phyloP scores from a whole-genome alignment of 176 grass and related monocot species.

The Zizania latifolia region DNA sequence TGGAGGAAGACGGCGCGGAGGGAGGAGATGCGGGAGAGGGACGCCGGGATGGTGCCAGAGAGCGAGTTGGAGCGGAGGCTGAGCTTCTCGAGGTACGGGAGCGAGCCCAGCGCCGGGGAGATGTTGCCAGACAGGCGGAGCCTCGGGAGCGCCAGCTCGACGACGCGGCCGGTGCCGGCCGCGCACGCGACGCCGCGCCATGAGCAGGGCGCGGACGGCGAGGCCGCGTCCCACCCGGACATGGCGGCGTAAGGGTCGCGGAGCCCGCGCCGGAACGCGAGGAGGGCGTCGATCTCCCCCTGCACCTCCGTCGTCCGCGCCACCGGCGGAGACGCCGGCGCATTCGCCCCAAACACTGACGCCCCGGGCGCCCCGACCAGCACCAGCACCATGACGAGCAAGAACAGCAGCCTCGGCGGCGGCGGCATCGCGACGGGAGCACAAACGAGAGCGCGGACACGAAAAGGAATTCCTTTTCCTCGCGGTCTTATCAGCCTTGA shows the following conservation, averaged over 20 bases:
- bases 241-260: constrained; percentile 64
- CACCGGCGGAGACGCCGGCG: background rate
- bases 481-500: constrained; percentile 21
- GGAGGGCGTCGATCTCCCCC: constrained; percentile 67
- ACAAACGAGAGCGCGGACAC: background rate
- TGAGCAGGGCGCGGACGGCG: constrained; percentile 60
- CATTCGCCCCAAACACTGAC: background rate
- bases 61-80: constrained; percentile 84
- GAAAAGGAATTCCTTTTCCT: constrained; percentile 1
- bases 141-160: constrained; percentile 73
- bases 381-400: constrained; percentile 24
- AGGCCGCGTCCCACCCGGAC: constrained; percentile 50
- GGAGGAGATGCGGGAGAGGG: constrained; percentile 46
- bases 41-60: constrained; percentile 54
- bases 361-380: background rate
- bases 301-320: constrained; percentile 43
- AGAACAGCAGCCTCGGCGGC: constrained; percentile 29
- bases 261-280: constrained; percentile 47
- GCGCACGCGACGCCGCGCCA: constrained; percentile 81
- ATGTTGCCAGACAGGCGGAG: constrained; percentile 66
- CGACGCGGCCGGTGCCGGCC: constrained; percentile 34
- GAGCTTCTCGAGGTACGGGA: constrained; percentile 59
- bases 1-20: constrained; percentile 80
- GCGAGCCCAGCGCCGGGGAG: constrained; percentile 54
- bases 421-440: background rate